Base-by-base conservation (phyloP, 73 alveolate genomes). In the Paramecium octaurelia region DNA sequence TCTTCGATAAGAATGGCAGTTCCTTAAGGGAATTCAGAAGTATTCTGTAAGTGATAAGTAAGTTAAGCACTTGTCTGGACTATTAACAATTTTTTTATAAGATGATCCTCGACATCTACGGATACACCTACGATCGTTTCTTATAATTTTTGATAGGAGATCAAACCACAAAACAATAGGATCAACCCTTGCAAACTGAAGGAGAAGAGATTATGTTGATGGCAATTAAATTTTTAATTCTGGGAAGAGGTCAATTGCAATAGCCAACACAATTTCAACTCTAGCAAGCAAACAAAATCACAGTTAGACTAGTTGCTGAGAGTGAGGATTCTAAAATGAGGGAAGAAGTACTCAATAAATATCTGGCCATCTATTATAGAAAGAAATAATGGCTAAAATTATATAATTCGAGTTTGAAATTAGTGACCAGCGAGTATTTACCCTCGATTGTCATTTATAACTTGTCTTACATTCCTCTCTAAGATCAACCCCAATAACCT, bases 151-250 rank as follows among this genome's bases (percentile, higher is more conserved):
- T 48, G 6, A 23, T 80, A 40, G 91, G 91, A 21, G 91, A 80
- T 46, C 8, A 54, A 12, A 54, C 34, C 1, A 35, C 57, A 20
- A 38, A 43, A 35, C 14, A 21, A 36, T 29, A 23, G 16, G 87
- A 73, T 73, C 9, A 80, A 20, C 46, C 46, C 3, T 38, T 24
- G 4, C 20, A 80, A 43, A 80, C 75, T 14, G 91, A 80, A 21
- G 91, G 91, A 43, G 91, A 80, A 80, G 91, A 80, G 24, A 44
- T 48, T 3, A 80, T 80, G 75, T 46, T 80, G 21, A 80, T 80
- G 91, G 91, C 76, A 20, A 43, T 24, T 6, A 80, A 80, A 16
- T 80, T 43, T 23, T 80, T 80, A 44, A 42, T 80, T 18, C 46
- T 80, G 12, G 91, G 91, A 24, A 40, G 91, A 23, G 91, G 91